Base-by-base conservation (phyloP, 306 rosid species). In the Ziziphus jujuba region DNA sequence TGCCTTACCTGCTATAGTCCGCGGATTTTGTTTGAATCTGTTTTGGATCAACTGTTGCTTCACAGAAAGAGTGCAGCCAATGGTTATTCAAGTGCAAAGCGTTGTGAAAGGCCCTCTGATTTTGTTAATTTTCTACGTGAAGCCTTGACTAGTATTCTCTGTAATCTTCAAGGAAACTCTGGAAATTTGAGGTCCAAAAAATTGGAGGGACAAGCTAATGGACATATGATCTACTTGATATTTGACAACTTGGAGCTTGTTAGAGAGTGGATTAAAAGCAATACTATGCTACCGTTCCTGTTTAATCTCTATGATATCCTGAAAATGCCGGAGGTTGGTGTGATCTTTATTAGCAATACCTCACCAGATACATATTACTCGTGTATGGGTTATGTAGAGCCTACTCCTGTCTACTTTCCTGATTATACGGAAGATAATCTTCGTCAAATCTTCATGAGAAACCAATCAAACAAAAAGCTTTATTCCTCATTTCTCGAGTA, bases 201-300 rank as follows among this genome's bases (percentile, higher is more conserved):
- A 66, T 61, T 36, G 60, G 70, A 20, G 40, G 77, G 67, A 44
- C 72, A 70, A 45, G 84, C 76, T 74, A 70, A 53, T 63, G 95
- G 97, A 69, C 82, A 85, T 70, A 93, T 86, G 91, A 63, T 88
- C 72, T 90, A 92, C 84, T 75, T 92, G 84, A 84, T 92, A 48
- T 90, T 92, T 47, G 97, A 90, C 73, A 86, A 88, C 70, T 71
- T 90, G 70, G 93, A 93, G 72, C 90, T 84, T 78, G 79, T 88
- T 74, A 80, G 84, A 77, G 95, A 81, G 68, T 93, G 99, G 97
- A 97, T 90, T 61, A 93, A 86, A 70, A 87, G 89, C 83, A 86
- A 84, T 51, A 88, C 78, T 31, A 60, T 90, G 71, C 33, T 90
- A 44, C 90, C 96, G 22, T 77, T 93, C 12, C 75, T 90, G 49